Evolutionary conservation across 2,329 filamentous ascomycete genomes (phyloP).

Genomic region (Leptoxyphium fumago): DNA sequence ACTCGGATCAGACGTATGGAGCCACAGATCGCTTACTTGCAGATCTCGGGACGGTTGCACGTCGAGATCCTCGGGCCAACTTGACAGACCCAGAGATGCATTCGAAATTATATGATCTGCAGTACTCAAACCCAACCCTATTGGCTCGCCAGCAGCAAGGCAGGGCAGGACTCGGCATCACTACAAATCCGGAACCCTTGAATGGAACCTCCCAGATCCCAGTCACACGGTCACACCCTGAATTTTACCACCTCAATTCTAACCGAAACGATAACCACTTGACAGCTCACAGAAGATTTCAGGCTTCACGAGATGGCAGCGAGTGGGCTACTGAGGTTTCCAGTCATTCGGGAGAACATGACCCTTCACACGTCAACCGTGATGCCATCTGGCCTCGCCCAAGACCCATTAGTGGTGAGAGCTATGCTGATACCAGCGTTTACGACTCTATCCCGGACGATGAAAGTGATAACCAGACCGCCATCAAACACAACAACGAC

Average conservation of each 20-base stretch:
- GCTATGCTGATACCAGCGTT: constrained; percentile 14
- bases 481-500: background rate
- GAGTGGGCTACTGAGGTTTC: constrained; percentile 3
- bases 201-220: background rate
- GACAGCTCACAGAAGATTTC: background rate
- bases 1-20: constrained; percentile 18
- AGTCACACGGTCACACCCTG: background rate
- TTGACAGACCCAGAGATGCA: no score
- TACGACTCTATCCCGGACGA: background rate
- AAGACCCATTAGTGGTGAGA: constrained; percentile 6
- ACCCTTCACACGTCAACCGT: constrained; percentile 2
- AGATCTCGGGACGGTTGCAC: no score
- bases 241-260: background rate
- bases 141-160: no score
- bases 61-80: no score
- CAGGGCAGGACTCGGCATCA: no score
- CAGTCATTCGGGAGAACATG: background rate
- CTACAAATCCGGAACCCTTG: no score
- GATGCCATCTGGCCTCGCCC: constrained; percentile 1
- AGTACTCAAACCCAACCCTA: no score
- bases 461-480: background rate
- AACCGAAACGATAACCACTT: background rate
- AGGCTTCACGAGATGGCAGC: background rate
- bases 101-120: no score
- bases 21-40: constrained; percentile 15